phyloP scores from a whole-genome alignment of 2,329 filamentous ascomycete species.

The Aureobasidium sp. region DNA sequence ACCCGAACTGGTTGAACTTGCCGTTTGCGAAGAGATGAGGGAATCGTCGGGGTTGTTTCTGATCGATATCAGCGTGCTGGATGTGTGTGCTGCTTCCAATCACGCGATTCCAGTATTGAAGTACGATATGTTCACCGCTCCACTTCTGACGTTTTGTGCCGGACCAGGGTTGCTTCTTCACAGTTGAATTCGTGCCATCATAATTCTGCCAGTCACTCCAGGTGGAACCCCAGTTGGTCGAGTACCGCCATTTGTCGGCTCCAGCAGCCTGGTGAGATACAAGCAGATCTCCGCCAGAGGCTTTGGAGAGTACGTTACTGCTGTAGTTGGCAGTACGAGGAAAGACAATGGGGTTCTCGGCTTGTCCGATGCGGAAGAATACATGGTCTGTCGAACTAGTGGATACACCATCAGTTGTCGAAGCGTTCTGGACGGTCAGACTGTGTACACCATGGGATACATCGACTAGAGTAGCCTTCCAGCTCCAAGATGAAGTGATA shows the following conservation, averaged over 20 bases:
- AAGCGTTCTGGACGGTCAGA: constrained; percentile 48
- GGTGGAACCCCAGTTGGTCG: constrained; percentile 50
- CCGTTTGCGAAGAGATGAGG: constrained; percentile 57
- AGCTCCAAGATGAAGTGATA: constrained; percentile 46
- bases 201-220: constrained; percentile 54
- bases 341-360: constrained; percentile 52
- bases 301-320: constrained; percentile 39
- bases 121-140: constrained; percentile 52
- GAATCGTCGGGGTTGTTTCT: constrained; percentile 39
- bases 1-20: constrained; percentile 55
- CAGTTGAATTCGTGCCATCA: constrained; percentile 40
- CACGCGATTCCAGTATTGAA: constrained; percentile 54
- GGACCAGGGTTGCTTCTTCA: constrained; percentile 45
- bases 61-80: constrained; percentile 48
- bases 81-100: constrained; percentile 52
- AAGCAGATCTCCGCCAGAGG: constrained; percentile 32
- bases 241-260: constrained; percentile 54
- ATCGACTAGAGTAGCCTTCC: constrained; percentile 43
- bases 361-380: constrained; percentile 50
- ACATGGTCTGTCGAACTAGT: constrained; percentile 52
- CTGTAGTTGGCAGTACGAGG: constrained; percentile 50
- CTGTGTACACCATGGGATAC: constrained; percentile 54
- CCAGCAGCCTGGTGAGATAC: constrained; percentile 53
- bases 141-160: constrained; percentile 50
- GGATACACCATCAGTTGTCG: constrained; percentile 31